phyloP scores from a whole-genome alignment of 768 basidiomycete genomes.

The Fomitopsis serialis region DNA sequence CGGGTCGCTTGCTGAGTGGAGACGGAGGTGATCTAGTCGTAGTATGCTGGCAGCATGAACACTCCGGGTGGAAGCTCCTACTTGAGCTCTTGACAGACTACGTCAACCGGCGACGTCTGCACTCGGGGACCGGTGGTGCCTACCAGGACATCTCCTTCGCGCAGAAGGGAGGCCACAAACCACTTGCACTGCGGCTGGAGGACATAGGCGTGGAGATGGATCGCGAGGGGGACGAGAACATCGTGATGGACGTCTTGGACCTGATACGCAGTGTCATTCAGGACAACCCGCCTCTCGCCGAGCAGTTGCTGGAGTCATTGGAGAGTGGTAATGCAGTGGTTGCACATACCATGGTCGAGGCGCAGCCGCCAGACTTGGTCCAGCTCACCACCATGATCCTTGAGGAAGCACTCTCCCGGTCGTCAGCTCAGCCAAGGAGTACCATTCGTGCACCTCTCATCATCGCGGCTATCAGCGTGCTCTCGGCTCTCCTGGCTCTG shows the following conservation, averaged over 20 bases:
- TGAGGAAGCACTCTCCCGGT: slow-evolving; percentile 65
- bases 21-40: slow-evolving; percentile 67
- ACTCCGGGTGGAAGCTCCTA: slow-evolving; percentile 84
- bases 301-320: slow-evolving; percentile 60
- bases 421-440: slow-evolving; percentile 31
- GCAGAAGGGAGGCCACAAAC: slow-evolving; percentile 28
- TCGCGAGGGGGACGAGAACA: slow-evolving; percentile 51
- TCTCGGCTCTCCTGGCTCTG: slow-evolving; percentile 69
- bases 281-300: slow-evolving; percentile 60
- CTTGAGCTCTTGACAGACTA: slow-evolving; percentile 79
- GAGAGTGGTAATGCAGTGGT: slow-evolving; percentile 54
- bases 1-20: slow-evolving; percentile 66
- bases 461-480: slow-evolving; percentile 76
- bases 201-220: slow-evolving; percentile 73
- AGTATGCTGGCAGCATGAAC: slow-evolving; percentile 74
- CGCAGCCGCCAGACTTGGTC: slow-evolving; percentile 64
- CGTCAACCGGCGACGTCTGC: slow-evolving; percentile 50
- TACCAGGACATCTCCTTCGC: slow-evolving; percentile 54
- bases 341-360: slow-evolving; percentile 44
- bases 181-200: slow-evolving; percentile 41
- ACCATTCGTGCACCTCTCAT: slow-evolving; percentile 58
- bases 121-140: slow-evolving; percentile 30
- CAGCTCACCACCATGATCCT: slow-evolving; percentile 78
- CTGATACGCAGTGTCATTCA: slow-evolving; percentile 75
- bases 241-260: slow-evolving; percentile 72